Percentiles rank a stretch among this genome's conserved stretches.
These are phyloP conservation scores for Prunella vulgaris DNA, from an alignment of 257 asterid species.

Conservation along the genomic window DNA sequence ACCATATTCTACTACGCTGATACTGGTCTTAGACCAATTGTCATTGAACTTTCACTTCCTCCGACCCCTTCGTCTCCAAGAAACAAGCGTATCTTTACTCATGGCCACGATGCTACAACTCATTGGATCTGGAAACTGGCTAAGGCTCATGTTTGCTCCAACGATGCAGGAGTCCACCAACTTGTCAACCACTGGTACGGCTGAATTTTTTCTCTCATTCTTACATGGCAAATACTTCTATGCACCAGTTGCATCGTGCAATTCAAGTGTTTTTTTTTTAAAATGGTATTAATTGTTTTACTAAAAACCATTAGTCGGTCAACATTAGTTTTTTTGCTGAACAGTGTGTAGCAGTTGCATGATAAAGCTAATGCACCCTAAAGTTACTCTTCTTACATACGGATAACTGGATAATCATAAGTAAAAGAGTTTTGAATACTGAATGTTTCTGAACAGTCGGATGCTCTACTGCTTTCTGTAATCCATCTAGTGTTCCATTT, in stretches of 20 bases:
- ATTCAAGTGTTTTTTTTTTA: too few relatives aligned
- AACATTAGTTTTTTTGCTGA: too few relatives aligned
- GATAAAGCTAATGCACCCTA: too few relatives aligned
- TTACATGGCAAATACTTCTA: background rate
- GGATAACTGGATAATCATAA: background rate
- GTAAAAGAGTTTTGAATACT: background rate
- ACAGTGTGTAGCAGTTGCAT: too few relatives aligned
- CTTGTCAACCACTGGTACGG: slow-evolving; percentile 86
- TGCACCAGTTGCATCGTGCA: too few relatives aligned
- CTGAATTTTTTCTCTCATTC: background rate
- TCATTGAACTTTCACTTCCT: slow-evolving; percentile 79
- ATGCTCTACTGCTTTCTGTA: too few relatives aligned
- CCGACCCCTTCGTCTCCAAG: slow-evolving; percentile 48
- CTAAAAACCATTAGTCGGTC: too few relatives aligned
- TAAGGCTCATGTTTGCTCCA: slow-evolving; percentile 86
- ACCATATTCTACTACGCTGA: slow-evolving; percentile 52
- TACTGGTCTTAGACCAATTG: slow-evolving; percentile 50
- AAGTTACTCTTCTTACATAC: background rate
- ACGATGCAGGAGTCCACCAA: slow-evolving; percentile 91
- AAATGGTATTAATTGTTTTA: too few relatives aligned
- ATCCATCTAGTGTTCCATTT: too few relatives aligned
- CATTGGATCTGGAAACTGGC: slow-evolving; percentile 86
- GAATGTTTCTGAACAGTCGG: too few relatives aligned
- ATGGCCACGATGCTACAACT: slow-evolving; percentile 69
- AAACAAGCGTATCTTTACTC: slow-evolving; percentile 55